Evolutionary conservation across 2,329 filamentous ascomycete species (phyloP), one percentile per base, ranked within the genome.

Genomic region (Beauveria sp.): DNA sequence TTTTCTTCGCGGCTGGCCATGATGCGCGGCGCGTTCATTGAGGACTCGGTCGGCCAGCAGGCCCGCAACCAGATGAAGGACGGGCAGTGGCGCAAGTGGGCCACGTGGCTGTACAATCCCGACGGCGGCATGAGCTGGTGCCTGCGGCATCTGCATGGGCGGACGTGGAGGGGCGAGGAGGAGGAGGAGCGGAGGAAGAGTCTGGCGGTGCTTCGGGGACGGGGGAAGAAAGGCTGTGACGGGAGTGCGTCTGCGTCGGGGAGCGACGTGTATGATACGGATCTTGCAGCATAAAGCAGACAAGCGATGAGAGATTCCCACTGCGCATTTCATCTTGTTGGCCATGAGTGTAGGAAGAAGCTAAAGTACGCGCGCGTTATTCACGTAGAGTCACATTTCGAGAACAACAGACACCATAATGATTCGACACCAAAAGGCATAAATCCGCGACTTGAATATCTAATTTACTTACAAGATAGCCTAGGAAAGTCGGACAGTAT

Each of bases 21-120:
- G 64, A 69, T 75, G 5, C 72, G 81, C 1, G 81, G 81, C 0
- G 79, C 77, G 7, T 84, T 84, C 64, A 84, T 84, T 59, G 81
- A 84, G 67, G 81, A 84, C 62, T 80, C 77, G 18, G 74, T 83
- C 26, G 81, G 81, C 2, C 81, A 84, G 57, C 73, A 79, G 1
- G 81, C 80, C 2, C 74, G 81, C n/a, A 70, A 74, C 0, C 80
- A 83, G 67, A 84, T 84, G 81, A 84, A 84, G 66, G 73, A 78
- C 5, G 80, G 80, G 0, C 55, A 70, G 34, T 84, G 80, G 78
- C 64, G 63, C 2, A 78, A 77, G 63, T 84, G 81, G 81, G 81
- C 79, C 0, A 80, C 76, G 40, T 84, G 81, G 81, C 70, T 83
- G 20, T 84, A 81, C 64, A 81, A 80, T 41, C 81, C 81, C 0